phyloP scores from a whole-genome alignment of 768 basidiomycete genomes.

The Boletellus ananas region DNA sequence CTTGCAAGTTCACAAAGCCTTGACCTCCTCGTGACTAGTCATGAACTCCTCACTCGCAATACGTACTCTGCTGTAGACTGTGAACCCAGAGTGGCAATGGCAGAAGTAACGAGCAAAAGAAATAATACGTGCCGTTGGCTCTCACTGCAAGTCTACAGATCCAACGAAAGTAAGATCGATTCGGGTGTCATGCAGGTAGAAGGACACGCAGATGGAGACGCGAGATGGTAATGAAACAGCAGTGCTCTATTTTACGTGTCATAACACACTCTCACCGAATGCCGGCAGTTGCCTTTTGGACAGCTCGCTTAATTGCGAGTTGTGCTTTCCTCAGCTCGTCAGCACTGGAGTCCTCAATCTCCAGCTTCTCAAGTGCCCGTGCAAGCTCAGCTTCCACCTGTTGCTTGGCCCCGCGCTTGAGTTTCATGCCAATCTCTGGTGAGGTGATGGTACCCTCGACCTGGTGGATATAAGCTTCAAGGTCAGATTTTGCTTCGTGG shows the following conservation, averaged over 20 bases:
- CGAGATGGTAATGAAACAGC: slow-evolving; percentile 11
- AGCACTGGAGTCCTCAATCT: slow-evolving; percentile 90
- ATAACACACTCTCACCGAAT: slow-evolving; percentile 54
- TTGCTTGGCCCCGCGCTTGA: slow-evolving; percentile 93
- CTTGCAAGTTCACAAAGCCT: slow-evolving; percentile 67
- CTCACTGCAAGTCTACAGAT: background rate
- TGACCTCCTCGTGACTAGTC: slow-evolving; percentile 28
- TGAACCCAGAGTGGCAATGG: no score
- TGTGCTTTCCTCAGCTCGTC: slow-evolving; percentile 97
- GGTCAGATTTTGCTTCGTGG: slow-evolving; percentile 97
- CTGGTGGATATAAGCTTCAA: slow-evolving; percentile 96
- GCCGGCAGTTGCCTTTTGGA: slow-evolving; percentile 95
- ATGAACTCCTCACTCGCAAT: background rate
- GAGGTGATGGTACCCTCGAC: slow-evolving; percentile 95
- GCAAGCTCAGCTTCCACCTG: slow-evolving; percentile 98
- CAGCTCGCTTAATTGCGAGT: slow-evolving; percentile 90
- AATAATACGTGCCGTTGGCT: no score
- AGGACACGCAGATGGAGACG: slow-evolving; percentile 13
- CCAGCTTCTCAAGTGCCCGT: slow-evolving; percentile 95
- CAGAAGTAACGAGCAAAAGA: no score
- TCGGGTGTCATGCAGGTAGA: slow-evolving; percentile 11
- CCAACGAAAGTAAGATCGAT: slow-evolving; percentile 12
- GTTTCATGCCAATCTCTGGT: slow-evolving; percentile 96
- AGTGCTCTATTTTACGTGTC: slow-evolving; percentile 16
- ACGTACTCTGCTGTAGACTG: no score